A percentile compares a stretch with the other conserved stretches of the same genome.
These are phyloP conservation scores for Gossypium raimondii DNA, from an alignment of 345 rosid genomes.

Conservation along the genomic window DNA sequence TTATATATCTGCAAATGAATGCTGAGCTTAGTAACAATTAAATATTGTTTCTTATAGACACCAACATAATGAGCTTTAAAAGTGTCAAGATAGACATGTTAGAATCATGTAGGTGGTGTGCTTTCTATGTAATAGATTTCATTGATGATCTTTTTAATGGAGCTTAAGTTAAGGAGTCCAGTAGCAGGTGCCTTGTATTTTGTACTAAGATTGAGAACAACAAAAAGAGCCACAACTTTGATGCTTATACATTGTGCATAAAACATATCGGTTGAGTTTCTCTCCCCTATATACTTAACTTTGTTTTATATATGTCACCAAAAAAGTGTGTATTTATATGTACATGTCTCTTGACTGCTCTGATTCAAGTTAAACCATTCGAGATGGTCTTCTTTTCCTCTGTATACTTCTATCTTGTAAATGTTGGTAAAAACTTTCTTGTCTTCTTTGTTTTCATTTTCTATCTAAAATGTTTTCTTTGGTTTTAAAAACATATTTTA, in stretches of 20 bases:
- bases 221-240: neutral
- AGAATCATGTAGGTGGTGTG: neutral
- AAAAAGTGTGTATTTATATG: neutral
- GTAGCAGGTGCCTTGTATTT: neutral
- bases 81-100: neutral
- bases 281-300: neutral
- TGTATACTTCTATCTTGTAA: too few relatives aligned
- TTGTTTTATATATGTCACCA: neutral
- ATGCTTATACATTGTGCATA: neutral
- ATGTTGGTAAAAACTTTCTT: too few relatives aligned
- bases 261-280: neutral
- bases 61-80: neutral
- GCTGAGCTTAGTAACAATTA: neutral
- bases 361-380: neutral
- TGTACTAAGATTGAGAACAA: neutral
- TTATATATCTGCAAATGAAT: neutral
- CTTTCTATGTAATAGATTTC: neutral
- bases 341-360: neutral
- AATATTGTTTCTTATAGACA: neutral
- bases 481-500: too few relatives aligned
- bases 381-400: too few relatives aligned
- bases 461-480: too few relatives aligned
- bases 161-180: neutral
- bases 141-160: neutral
- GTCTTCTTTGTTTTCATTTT: too few relatives aligned